Percentiles rank a stretch among this genome's conserved stretches.
phyloP scores from a whole-genome alignment of 257 asterid species.

The Henckelia pumila region DNA sequence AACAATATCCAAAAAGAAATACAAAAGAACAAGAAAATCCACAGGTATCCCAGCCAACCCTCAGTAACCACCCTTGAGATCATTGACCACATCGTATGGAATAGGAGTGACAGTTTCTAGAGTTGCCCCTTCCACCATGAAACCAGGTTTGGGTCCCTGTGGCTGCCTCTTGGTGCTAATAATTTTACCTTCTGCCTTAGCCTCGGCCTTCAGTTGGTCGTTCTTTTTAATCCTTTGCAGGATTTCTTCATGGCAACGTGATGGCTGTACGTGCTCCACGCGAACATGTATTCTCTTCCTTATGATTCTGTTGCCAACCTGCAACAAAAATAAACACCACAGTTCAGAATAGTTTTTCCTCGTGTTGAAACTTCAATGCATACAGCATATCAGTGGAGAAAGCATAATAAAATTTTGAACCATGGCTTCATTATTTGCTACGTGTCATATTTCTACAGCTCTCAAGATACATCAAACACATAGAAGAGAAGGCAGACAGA shows the following conservation, averaged over 20 bases:
- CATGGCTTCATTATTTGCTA: background rate
- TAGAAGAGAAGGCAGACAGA: background rate
- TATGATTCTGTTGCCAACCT: constrained; percentile 46
- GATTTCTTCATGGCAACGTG: constrained; percentile 45
- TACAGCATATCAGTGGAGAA: background rate
- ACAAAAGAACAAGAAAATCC: background rate
- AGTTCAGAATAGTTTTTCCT: background rate
- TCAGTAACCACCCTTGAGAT: constrained; percentile 90
- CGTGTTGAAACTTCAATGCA: background rate
- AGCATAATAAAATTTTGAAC: background rate
- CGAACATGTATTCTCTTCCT: constrained; percentile 51
- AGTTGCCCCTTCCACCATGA: constrained; percentile 54
- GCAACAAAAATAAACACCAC: background rate
- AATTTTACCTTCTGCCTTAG: constrained; percentile 46
- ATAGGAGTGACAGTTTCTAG: constrained; percentile 69
- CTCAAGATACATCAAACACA: background rate
- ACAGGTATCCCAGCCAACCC: background rate
- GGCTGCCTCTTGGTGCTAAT: constrained; percentile 56
- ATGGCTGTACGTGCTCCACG: constrained; percentile 46
- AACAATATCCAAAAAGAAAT: background rate
- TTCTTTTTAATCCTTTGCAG: constrained; percentile 38
- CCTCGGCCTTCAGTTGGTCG: constrained; percentile 45
- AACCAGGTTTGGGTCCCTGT: constrained; percentile 53
- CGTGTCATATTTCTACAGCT: background rate
- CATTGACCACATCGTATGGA: constrained; percentile 90